Evolutionary conservation across 2,329 filamentous ascomycete species (phyloP).

Genomic region (Venturia carpophila): DNA sequence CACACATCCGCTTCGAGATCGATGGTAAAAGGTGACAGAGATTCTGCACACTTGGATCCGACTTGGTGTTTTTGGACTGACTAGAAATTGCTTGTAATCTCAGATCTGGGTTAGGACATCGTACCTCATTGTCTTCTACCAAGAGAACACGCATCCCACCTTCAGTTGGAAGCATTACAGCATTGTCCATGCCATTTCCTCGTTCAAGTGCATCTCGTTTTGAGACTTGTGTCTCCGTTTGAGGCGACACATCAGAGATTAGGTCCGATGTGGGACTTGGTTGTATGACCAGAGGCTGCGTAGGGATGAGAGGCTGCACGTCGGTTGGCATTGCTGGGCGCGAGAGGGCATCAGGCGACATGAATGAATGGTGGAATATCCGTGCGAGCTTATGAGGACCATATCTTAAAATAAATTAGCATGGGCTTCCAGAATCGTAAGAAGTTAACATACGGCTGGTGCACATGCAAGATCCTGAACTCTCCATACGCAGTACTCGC

Average conservation of each 20-base stretch:
- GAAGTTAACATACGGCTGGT: not conserved
- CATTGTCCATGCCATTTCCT: not conserved
- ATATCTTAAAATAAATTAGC: not conserved
- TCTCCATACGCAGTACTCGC: not conserved
- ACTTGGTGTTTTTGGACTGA: no score
- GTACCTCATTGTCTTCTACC: conserved; percentile 29
- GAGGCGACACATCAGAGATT: not conserved
- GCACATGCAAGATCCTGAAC: not conserved
- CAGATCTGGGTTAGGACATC: conserved; percentile 23
- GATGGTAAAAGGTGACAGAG: not conserved
- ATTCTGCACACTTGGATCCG: not conserved
- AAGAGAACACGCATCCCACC: conserved; percentile 24
- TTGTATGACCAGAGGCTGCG: not conserved
- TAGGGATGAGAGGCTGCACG: not conserved
- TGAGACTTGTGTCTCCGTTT: not conserved
- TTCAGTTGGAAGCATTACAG: not conserved
- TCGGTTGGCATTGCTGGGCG: not conserved
- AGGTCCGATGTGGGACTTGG: not conserved
- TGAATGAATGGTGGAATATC: not conserved
- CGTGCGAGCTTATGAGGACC: conserved; percentile 6
- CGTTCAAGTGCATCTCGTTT: not conserved
- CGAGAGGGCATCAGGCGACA: not conserved
- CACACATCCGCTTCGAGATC: not conserved
- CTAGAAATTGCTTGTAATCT: no score
- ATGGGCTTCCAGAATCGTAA: not conserved